A percentile compares a stretch with the other conserved stretches of the same genome.
phyloP scores from a whole-genome alignment of 495 filamentous ascomycete species.

The Penicillium canescens region DNA sequence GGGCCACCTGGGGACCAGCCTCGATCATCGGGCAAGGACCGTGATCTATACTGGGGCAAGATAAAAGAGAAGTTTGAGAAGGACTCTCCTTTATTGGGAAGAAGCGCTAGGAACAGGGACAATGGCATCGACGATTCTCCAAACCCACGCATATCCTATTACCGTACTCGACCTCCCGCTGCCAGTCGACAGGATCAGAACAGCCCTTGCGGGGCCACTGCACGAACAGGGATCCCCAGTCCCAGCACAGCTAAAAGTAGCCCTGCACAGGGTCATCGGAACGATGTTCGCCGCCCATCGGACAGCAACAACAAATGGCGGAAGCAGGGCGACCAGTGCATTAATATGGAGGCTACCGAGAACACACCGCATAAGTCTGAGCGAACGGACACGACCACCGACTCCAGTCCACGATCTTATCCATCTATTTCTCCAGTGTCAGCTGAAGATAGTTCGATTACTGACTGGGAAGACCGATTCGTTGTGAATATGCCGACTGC shows the following conservation, averaged over 20 bases:
- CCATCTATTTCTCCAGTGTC: constrained; percentile 38
- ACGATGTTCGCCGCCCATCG: constrained; percentile 3
- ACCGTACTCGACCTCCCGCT: constrained; percentile 10
- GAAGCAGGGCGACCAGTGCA: constrained; percentile 26
- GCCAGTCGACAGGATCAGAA: constrained; percentile 19
- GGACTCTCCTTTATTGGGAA: constrained; percentile 23
- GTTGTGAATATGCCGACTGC: constrained; percentile 50
- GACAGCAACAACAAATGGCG: constrained; percentile 25
- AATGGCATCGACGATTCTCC: constrained; percentile 19
- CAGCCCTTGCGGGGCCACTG: constrained; percentile 21
- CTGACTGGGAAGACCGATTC: constrained; percentile 47
- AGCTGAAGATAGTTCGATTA: constrained; percentile 31
- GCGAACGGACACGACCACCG: constrained; percentile 23
- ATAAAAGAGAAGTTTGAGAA: constrained; percentile 31
- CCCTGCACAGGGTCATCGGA: constrained; percentile 4
- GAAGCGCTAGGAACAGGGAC: constrained; percentile 20
- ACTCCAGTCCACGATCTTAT: constrained; percentile 32
- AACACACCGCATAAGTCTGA: constrained; percentile 18
- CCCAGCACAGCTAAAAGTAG: constrained; percentile 20
- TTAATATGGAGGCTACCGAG: constrained; percentile 17
- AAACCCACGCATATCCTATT: constrained; percentile 1
- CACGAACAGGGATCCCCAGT: constrained; percentile 30
- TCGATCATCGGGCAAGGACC: constrained; percentile 21
- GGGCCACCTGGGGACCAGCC: constrained; percentile 18
- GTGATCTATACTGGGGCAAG: constrained; percentile 35